Evolutionary conservation across 768 basidiomycete genomes (phyloP), one percentile per base, ranked within the genome.

Genomic region (Agrocybe praecox): DNA sequence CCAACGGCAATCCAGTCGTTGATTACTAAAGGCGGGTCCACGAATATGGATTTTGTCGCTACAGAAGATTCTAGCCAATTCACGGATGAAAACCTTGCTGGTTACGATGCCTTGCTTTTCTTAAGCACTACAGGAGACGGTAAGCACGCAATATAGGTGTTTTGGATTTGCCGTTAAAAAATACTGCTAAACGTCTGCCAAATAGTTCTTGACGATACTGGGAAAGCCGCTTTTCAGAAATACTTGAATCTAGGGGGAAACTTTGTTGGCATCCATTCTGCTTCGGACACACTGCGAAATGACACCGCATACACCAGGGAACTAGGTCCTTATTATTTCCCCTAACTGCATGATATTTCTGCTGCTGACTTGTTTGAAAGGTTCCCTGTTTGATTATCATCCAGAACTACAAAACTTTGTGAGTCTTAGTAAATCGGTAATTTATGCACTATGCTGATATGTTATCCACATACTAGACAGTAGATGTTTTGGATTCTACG

Each of bases 361-460:
- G 22, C 2, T 17, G 26, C 44, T 49, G 42, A 46, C 48, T 62
- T 19, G 18, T 45, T 6, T 46, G 40, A 33, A 36, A 85, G 83
- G 86, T 15, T 83, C 90, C 10, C 79, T 78, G 44, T 92, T 92
- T 61, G 86, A 89, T 63, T 87, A 88, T 67, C 90, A 92, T 62
- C 82, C 89, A 0, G 74, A 70, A 0, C 67, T 91, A 12, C 86
- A 88, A 68, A 76, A 80, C 49, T 88, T 88, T 47, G 89, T 89
- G 55, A 59, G 83, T 69, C 14, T 50, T 49, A 22, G 15, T 24
- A 46, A 26, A n/a, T 29, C 24, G 36, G 23, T 9, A 32, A 17
- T 55, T 4, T 12, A 40, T 36, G 0, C 17, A 33, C 24, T 6
- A 52, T 15, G 29, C 21, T 22, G 14, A 44, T 15, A 36, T 24